Conservation (phyloP, 768 basidiomycete genomes). For the Rhodotorula kratochvilovae region DNA sequence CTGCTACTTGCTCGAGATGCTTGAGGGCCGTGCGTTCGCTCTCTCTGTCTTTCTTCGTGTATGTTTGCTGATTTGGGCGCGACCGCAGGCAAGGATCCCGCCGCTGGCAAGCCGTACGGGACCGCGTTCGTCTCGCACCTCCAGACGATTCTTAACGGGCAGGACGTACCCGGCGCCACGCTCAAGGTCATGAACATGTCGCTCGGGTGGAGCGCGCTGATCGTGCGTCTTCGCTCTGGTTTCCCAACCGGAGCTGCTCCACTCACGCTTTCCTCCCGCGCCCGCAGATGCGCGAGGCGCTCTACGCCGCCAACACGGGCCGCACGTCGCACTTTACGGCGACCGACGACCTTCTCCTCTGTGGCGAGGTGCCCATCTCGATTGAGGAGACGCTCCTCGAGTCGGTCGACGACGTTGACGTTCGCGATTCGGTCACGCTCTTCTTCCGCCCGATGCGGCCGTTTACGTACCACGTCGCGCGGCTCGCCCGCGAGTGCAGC, state of each 20-base stretch:
- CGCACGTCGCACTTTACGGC: constrained; percentile 34
- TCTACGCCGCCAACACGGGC: constrained; percentile 31
- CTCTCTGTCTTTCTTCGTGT: neutral
- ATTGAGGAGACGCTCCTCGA: constrained; percentile 34
- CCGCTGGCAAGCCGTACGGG: constrained; percentile 33
- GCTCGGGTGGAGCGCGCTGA: constrained; percentile 34
- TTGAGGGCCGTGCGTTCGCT: constrained; percentile 28
- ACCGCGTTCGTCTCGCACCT: constrained; percentile 35
- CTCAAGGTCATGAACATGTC: constrained; percentile 26
- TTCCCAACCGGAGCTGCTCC: neutral
- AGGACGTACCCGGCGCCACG: constrained; percentile 2
- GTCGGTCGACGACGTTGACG: constrained; percentile 38
- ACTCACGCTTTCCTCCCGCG: rapidly evolving
- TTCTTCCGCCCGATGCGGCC: constrained; percentile 36
- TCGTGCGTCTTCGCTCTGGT: constrained; percentile 1
- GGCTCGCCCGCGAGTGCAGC: constrained; percentile 29
- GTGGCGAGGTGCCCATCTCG: constrained; percentile 27
- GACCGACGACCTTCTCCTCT: constrained; percentile 30
- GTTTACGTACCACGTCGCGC: constrained; percentile 30
- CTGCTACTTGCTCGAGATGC: constrained; percentile 37
- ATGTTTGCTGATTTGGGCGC: too few species aligned
- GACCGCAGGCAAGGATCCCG: constrained; percentile 27
- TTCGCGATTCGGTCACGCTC: constrained; percentile 34
- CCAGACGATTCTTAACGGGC: constrained; percentile 26
- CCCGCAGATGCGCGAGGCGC: constrained; percentile 34